Base-by-base conservation (phyloP, 176 grass and related monocot genomes). In the Poa pratensis region DNA sequence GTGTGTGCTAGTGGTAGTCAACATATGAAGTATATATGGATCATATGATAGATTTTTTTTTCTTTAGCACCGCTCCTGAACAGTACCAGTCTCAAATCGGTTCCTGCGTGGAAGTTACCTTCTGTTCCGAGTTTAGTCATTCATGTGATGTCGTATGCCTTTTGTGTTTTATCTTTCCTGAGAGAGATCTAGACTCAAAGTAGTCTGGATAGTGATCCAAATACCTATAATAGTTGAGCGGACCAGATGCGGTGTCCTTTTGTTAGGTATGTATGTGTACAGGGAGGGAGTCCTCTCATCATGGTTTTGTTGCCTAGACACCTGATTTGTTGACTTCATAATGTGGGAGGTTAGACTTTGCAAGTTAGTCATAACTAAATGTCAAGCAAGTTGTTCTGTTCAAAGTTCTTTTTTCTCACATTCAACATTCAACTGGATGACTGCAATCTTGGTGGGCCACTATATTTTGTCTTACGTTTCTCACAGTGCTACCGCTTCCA, bases 391-490 rank as follows among this genome's bases (percentile, higher is more conserved):
- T 79, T 71, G 28, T 83, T 64, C 6, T 82, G 66, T 86, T 82
- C 34, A 78, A 54, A 57, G 79, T 82, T 63, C 4, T 54, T 24
- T 32, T 84, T 63, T 28, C 70, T 58, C 5, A 1, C 23, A 30
- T 83, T 67, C 55, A 82, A 73, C 15, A 45, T 42, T 90, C 81
- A 45, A 83, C 20, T 83, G 2, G 57, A 65, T 66, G 52, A 39
- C 24, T 58, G 15, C 37, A 67, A 74, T 78, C 24, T 37, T 86
- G 46, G 55, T 67, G 19, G 16, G 78, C 13, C 19, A 19, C 48
- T 59, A 62, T 11, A 59, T 78, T 32, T 82, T 54, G 84, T 87
- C 80, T 9, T 37, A 49, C 67, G 37, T 83, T 84, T 83, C 79
- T 90, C 55, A 73, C 15, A 3, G 39, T 62, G 27, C 55, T 57